phyloP scores from a whole-genome alignment of 2,329 filamentous ascomycete genomes.

The Hypoxylon sp. region DNA sequence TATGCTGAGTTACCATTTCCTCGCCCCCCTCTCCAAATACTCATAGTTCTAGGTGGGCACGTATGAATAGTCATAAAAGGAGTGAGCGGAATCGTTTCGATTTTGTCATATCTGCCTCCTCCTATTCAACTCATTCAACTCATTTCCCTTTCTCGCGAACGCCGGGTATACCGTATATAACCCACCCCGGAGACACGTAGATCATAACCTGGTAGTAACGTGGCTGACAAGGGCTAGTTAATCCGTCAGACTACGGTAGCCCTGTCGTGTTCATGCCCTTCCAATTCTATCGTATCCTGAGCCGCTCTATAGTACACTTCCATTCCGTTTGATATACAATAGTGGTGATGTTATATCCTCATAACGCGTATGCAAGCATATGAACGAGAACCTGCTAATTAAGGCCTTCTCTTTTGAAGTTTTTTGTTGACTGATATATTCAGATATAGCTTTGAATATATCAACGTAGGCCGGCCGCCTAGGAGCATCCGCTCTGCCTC shows the following conservation, averaged over 20 bases:
- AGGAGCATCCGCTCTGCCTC: not conserved
- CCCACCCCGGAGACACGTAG: conserved; percentile 14
- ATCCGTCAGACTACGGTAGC: not conserved
- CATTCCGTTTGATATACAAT: conserved; percentile 29
- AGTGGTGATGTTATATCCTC: conserved; percentile 11
- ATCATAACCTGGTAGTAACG: conserved; percentile 3
- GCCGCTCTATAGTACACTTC: conserved; percentile 19
- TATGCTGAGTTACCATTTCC: too few species aligned
- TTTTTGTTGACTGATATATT: not conserved
- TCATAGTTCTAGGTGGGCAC: too few species aligned
- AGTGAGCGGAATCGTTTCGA: conserved; percentile 14
- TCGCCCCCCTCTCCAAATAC: too few species aligned
- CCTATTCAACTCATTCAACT: not conserved
- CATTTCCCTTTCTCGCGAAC: conserved; percentile 9
- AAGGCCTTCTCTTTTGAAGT: not conserved
- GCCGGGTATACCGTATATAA: conserved; percentile 19
- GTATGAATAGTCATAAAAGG: not conserved
- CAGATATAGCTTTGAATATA: not conserved
- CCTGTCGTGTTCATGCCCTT: not conserved
- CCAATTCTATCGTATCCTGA: conserved; percentile 22
- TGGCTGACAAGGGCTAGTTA: conserved; percentile 2
- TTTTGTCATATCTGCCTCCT: not conserved
- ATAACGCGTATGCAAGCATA: conserved; percentile 3
- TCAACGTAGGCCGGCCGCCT: not conserved
- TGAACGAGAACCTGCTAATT: not conserved